Evolutionary conservation across 495 filamentous ascomycete species (phyloP), one percentile per base, ranked within the genome.

Genomic region (Rhypophila decipiens): DNA sequence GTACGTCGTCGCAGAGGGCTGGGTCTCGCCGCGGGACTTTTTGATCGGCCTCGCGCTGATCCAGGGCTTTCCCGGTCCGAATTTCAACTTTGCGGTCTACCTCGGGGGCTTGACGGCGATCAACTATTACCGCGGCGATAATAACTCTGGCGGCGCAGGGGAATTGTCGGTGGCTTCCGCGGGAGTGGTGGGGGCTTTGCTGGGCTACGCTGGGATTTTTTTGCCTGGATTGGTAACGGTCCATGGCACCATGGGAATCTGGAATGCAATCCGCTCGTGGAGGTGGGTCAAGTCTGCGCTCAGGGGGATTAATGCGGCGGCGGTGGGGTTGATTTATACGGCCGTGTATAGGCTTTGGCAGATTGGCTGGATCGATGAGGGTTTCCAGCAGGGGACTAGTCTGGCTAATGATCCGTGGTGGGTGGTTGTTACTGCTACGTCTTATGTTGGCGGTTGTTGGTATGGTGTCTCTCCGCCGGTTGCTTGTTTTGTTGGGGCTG

Each of bases 21-120:
- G 86, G 87, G 87, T 91, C 9, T 79, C 78, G 2, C 69, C 84
- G 1, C 76, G 88, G 3, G 84, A 94, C 65, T 91, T 94, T 60
- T 72, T 91, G 23, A 78, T 94, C 50, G 88, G 88, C 15, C 77
- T 94, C 0, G 88, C 87, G 9, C 71, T 91, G 47, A 88, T 87
- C 49, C 87, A 94, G 62, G 80, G 85, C 2, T 89, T 91, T 56
- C 87, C 87, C 0, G 87, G 88, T 0, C 88, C 88, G 0, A 91
- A 94, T 61, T 90, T 91, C 77, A 94, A 91, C 61, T 90, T 91
- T 55, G 86, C 83, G 3, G 85, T 91, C n/a, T 91, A 83, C 54
- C 73, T 91, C 9, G 86, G 88, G 19, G 64, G 75, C 4, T 66
- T 91, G 38, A 68, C 72, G 1, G 76, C 85, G 0, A 56, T 70